These are phyloP conservation scores for Immersiella caudata DNA, from an alignment of 495 filamentous ascomycete genomes.

Conservation along the genomic window DNA sequence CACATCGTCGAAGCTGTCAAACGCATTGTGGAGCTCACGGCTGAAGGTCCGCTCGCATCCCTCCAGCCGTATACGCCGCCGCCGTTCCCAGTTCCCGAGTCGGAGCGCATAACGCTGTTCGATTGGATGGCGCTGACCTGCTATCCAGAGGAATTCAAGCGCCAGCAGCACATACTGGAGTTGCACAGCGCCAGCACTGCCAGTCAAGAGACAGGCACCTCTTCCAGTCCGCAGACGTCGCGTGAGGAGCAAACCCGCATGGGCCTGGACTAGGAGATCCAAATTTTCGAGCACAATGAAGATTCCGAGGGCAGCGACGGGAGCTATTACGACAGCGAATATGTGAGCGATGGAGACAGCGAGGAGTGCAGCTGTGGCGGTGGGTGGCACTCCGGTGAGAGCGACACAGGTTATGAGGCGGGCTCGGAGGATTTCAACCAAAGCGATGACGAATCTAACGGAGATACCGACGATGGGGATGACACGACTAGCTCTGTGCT, in stretches of 20 bases:
- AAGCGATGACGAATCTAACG: neutral
- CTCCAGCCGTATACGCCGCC: constrained; percentile 35
- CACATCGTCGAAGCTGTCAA: constrained; percentile 36
- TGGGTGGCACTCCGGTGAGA: too few species aligned
- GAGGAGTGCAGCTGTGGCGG: neutral
- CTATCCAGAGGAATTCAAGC: constrained; percentile 37
- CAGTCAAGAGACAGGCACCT: neutral
- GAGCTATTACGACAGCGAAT: neutral
- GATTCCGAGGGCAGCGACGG: neutral
- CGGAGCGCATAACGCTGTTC: constrained; percentile 37
- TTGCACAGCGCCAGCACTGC: neutral
- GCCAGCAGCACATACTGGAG: constrained; percentile 26
- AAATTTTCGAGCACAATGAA: neutral
- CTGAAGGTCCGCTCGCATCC: constrained; percentile 31
- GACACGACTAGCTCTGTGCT: too few species aligned
- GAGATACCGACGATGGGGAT: too few species aligned
- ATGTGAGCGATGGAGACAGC: neutral
- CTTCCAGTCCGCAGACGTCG: neutral
- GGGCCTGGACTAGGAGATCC: neutral
- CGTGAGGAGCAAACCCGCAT: constrained; percentile 8
- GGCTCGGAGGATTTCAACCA: too few species aligned
- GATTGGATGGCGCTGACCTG: constrained; percentile 44
- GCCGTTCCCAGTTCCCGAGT: constrained; percentile 35
- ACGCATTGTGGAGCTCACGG: constrained; percentile 20
- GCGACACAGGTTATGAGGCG: too few species aligned